phyloP scores from a whole-genome alignment of 345 rosid genomes.

The thale cress (Arabidopsis thaliana) region DNA sequence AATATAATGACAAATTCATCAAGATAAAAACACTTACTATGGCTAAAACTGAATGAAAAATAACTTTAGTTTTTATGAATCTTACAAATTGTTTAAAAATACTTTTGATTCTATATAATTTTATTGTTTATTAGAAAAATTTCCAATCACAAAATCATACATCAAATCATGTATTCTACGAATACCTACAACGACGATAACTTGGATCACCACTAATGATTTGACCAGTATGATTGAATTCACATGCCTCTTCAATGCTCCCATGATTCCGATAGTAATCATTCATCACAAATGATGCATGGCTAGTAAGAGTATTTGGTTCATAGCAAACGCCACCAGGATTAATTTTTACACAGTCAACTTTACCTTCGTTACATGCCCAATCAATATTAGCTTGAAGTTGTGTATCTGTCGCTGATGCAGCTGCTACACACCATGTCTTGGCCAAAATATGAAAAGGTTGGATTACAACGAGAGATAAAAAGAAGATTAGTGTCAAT shows the following conservation, averaged over 20 bases:
- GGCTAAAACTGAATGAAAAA: neutral
- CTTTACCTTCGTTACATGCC: neutral
- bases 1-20: neutral
- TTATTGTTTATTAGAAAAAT: neutral
- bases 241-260: neutral
- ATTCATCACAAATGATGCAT: constrained; percentile 17
- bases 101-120: neutral
- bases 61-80: neutral
- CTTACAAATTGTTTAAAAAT: neutral
- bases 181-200: neutral
- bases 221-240: neutral
- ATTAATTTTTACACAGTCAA: neutral
- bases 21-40: neutral
- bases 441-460: neutral
- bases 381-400: constrained; percentile 14
- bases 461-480: neutral
- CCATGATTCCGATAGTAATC: neutral
- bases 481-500: neutral
- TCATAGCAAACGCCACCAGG: neutral
- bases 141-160: neutral
- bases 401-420: neutral
- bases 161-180: neutral
- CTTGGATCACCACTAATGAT: neutral
- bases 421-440: neutral
- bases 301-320: neutral